phyloP scores from a whole-genome alignment of 2,329 filamentous ascomycete genomes.

The Hypoxylon rubiginosum region DNA sequence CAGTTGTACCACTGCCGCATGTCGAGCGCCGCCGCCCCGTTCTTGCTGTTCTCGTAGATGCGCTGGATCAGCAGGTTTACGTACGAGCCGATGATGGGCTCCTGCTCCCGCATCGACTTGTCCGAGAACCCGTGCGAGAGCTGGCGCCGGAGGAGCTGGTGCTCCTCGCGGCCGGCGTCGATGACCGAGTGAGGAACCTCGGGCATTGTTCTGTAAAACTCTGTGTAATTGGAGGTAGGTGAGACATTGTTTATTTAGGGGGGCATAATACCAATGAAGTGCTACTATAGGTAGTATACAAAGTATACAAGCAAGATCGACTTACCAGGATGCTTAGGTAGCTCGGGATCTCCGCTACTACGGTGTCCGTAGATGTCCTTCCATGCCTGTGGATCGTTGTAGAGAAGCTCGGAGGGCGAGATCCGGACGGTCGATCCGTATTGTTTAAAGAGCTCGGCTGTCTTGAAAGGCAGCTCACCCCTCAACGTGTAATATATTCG shows the following conservation, averaged over 20 bases:
- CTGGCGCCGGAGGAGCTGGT: conserved; percentile 52
- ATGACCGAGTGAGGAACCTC: conserved; percentile 51
- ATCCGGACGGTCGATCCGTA: conserved; percentile 60
- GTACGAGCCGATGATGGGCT: conserved; percentile 56
- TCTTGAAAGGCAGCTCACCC: conserved; percentile 46
- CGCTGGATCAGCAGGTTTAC: conserved; percentile 54
- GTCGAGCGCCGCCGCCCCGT: conserved; percentile 42
- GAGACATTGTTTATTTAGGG: not conserved
- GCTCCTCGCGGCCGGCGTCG: conserved; percentile 51
- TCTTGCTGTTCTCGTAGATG: conserved; percentile 47
- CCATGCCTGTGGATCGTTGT: conserved; percentile 56
- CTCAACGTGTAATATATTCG: conserved; percentile 42
- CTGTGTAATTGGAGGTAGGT: conserved; percentile 3
- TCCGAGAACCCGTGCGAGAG: conserved; percentile 59
- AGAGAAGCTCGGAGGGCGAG: conserved; percentile 59
- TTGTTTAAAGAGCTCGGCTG: conserved; percentile 51
- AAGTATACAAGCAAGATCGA: not conserved
- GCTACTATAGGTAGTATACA: not conserved
- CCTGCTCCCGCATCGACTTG: conserved; percentile 57
- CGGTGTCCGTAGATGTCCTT: conserved; percentile 58
- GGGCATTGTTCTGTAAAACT: conserved; percentile 47
- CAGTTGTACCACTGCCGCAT: conserved; percentile 58
- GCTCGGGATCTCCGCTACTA: conserved; percentile 47
- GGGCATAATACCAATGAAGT: not conserved
- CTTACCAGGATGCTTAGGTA: conserved; percentile 49